phyloP scores from a whole-genome alignment of 768 basidiomycete species.

The Tricholoma flavovirens region DNA sequence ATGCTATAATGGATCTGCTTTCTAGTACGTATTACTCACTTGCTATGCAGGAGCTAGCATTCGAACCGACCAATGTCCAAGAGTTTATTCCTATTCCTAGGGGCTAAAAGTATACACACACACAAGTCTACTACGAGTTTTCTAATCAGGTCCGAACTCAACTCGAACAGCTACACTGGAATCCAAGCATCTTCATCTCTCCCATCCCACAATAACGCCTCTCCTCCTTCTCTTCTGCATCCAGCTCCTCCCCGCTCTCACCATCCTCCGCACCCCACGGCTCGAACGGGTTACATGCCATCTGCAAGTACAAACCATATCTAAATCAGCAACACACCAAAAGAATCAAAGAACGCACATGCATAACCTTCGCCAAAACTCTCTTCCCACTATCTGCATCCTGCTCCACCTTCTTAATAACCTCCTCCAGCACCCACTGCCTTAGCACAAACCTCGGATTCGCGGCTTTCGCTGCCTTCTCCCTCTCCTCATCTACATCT shows the following conservation, averaged over 20 bases:
- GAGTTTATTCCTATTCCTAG: too few species aligned
- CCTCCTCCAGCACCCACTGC: conserved; percentile 96
- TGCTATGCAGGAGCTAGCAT: too few species aligned
- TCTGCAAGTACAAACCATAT: conserved; percentile 36
- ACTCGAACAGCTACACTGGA: conserved; percentile 93
- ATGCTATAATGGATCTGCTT: too few species aligned
- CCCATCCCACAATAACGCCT: conserved; percentile 75
- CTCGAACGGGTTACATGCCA: conserved; percentile 84
- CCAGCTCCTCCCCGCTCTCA: conserved; percentile 39
- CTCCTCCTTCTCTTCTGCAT: conserved; percentile 62
- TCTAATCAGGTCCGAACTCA: conserved; percentile 20
- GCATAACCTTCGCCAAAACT: conserved; percentile 73
- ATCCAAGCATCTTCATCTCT: conserved; percentile 70
- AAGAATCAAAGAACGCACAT: conserved; percentile 42
- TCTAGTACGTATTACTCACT: too few species aligned
- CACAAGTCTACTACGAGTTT: neutral
- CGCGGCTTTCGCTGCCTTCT: conserved; percentile 43
- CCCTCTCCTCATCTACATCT: conserved; percentile 42
- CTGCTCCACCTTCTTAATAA: conserved; percentile 69
- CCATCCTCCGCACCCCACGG: conserved; percentile 78
- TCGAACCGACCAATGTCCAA: too few species aligned
- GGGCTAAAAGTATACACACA: too few species aligned
- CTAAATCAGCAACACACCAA: neutral
- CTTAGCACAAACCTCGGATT: conserved; percentile 93
- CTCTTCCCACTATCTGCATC: conserved; percentile 59